Conservation (phyloP, 108 stramenopile genomes). For the Cyclotella cryptica region DNA sequence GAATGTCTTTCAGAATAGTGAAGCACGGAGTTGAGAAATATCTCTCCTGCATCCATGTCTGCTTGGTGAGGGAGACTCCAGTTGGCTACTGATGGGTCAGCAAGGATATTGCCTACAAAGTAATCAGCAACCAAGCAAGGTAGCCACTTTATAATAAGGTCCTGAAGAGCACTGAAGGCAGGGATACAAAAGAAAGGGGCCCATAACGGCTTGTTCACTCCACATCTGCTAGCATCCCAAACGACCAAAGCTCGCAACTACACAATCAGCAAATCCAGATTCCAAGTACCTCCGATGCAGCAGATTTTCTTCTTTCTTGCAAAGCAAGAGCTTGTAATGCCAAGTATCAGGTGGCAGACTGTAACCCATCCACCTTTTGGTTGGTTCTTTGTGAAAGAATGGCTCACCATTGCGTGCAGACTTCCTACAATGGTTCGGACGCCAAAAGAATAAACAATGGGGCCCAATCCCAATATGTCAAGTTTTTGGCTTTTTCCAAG, state of each 20-base stretch:
- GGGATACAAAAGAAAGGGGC: slow-evolving; percentile 48
- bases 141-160: slow-evolving; percentile 10
- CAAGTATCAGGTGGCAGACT: neutral
- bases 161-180: slow-evolving; percentile 26
- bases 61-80: neutral
- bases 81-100: neutral
- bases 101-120: neutral
- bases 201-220: slow-evolving; percentile 41
- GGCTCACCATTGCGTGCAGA: slow-evolving; percentile 25
- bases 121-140: slow-evolving; percentile 16
- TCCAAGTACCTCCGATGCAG: slow-evolving; percentile 10
- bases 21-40: no score
- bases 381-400: neutral
- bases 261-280: slow-evolving; percentile 3
- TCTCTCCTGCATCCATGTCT: no score
- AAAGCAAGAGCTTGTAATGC: neutral
- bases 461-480: slow-evolving; percentile 46
- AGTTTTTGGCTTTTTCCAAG: neutral
- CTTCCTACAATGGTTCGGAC: slow-evolving; percentile 23
- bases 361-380: slow-evolving; percentile 3
- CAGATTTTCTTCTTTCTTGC: slow-evolving; percentile 12
- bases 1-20: no score
- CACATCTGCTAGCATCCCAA: slow-evolving; percentile 47
- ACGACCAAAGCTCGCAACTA: slow-evolving; percentile 40
- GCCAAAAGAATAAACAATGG: slow-evolving; percentile 39